These are phyloP conservation scores for Magnaporthiopsis rhizophila DNA, from an alignment of 2,329 filamentous ascomycete species.

Conservation along the genomic window DNA sequence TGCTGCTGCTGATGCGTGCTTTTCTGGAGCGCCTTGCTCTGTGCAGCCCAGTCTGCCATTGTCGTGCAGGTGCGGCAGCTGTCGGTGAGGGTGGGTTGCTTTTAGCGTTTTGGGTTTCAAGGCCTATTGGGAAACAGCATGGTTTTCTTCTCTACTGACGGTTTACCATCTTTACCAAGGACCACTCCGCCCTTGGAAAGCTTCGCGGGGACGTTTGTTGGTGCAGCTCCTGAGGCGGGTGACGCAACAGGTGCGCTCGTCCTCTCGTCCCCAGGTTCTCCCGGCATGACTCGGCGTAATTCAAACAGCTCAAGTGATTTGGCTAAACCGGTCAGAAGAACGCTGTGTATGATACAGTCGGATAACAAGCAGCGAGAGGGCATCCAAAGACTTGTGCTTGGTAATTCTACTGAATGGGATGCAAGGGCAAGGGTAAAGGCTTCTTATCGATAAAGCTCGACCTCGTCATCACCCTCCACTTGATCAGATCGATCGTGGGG, in stretches of 20 bases:
- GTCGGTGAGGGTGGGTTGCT: neutral
- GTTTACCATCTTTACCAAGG: constrained; percentile 74
- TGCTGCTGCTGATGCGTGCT: constrained; percentile 20
- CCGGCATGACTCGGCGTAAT: constrained; percentile 12
- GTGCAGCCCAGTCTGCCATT: constrained; percentile 53
- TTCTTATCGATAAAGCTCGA: constrained; percentile 25
- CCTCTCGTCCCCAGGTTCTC: constrained; percentile 17
- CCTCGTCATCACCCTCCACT: neutral
- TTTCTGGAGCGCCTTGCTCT: constrained; percentile 36
- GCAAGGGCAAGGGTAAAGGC: neutral
- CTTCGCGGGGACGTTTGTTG: constrained; percentile 36
- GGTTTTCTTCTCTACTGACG: constrained; percentile 47
- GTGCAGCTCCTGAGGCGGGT: constrained; percentile 13
- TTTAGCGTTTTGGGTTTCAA: neutral
- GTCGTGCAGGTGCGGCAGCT: constrained; percentile 69
- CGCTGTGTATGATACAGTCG: too few relatives aligned
- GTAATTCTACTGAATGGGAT: neutral
- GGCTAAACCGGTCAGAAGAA: neutral
- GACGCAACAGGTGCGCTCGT: constrained; percentile 15
- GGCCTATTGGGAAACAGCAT: neutral
- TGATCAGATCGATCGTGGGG: neutral
- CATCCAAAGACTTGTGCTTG: neutral
- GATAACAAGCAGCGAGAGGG: neutral
- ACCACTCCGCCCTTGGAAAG: constrained; percentile 61
- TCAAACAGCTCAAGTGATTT: neutral